Conservation (phyloP, 306 rosid species). For the Fragaria ananassa region DNA sequence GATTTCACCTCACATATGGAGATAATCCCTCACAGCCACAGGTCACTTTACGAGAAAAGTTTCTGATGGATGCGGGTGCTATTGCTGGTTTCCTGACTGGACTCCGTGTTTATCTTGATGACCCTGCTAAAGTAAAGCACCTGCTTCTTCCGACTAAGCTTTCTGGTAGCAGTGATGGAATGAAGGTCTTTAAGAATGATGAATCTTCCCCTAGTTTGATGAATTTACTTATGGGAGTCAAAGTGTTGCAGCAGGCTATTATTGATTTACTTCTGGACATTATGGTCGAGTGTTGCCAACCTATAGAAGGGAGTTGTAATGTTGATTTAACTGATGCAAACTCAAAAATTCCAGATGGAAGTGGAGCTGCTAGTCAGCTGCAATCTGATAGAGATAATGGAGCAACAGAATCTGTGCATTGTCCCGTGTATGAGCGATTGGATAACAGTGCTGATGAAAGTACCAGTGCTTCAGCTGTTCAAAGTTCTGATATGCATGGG, state of each 20-base stretch:
- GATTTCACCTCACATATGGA: conserved; percentile 94
- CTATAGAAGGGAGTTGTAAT: conserved; percentile 69
- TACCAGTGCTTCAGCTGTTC: conserved; percentile 72
- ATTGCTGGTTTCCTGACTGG: conserved; percentile 98
- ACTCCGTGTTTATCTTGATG: conserved; percentile 98
- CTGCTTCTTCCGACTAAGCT: conserved; percentile 95
- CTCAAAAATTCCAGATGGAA: conserved; percentile 55
- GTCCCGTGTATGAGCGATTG: conserved; percentile 64
- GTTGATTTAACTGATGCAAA: conserved; percentile 54
- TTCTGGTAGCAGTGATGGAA: conserved; percentile 75
- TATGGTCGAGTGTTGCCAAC: conserved; percentile 99
- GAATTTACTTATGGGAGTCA: conserved; percentile 98
- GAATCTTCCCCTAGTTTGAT: conserved; percentile 97
- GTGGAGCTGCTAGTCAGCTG: conserved; percentile 52
- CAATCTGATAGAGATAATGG: conserved; percentile 67
- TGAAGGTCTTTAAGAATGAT: conserved; percentile 62
- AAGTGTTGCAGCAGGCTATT: conserved; percentile 95
- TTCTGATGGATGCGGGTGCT: conserved; percentile 95
- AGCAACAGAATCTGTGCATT: conserved; percentile 50
- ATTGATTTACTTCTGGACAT: conserved; percentile 95
- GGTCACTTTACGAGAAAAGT: conserved; percentile 91
- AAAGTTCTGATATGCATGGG: conserved; percentile 71
- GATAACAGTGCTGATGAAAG: conserved; percentile 61
- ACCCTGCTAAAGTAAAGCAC: conserved; percentile 97
- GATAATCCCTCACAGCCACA: conserved; percentile 97